Base-by-base conservation (phyloP, 495 filamentous ascomycete genomes). In the Penicillium canescens region DNA sequence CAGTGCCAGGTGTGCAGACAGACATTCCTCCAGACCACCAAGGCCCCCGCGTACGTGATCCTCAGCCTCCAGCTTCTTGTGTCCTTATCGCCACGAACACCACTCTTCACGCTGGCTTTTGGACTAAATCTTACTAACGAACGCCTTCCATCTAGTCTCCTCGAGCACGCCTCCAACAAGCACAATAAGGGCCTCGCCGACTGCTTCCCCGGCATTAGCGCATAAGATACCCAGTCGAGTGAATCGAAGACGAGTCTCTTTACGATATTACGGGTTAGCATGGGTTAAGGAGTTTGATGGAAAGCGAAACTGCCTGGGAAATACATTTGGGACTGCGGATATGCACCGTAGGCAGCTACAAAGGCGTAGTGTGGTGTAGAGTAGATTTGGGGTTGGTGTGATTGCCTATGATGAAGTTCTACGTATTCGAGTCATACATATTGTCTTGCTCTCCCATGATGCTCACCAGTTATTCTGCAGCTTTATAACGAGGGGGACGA, bases 1-100 rank as follows among this genome's bases (percentile, higher is more conserved):
- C 55, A 59, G 42, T 67, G 63, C 55, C 53, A 64, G 36, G 24
- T 52, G 38, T 67, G 63, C 63, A 51, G 39, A 26, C 63, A 67
- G 47, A 67, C 63, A 20, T 67, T 67, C 54, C 51, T 67, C 24
- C 61, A 64, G 55, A 67, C 63, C 23, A 67, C 63, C 43, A 67
- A 67, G 50, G 63, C 61, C 2, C 63, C 63, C 53, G 63, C 63
- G 63, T 67, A 54, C 20, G 63, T 67, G 23, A 51, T 23, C 0
- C n/a, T 8, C 8, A 20, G 38, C 14, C 7, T n/a, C 3, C 26
- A 0, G 33, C n/a, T 38, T 3, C 9, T 31, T 9, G 2, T 2
- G 4, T 0, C 28, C 28, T 31, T 31, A 9, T 6, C 28, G 28
- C 28, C 9, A 31, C 28, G 7, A 8, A 7, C 28, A 31, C 28